These are phyloP conservation scores for Lasiosphaeria hispida DNA, from an alignment of 495 filamentous ascomycete species.

Conservation along the genomic window DNA sequence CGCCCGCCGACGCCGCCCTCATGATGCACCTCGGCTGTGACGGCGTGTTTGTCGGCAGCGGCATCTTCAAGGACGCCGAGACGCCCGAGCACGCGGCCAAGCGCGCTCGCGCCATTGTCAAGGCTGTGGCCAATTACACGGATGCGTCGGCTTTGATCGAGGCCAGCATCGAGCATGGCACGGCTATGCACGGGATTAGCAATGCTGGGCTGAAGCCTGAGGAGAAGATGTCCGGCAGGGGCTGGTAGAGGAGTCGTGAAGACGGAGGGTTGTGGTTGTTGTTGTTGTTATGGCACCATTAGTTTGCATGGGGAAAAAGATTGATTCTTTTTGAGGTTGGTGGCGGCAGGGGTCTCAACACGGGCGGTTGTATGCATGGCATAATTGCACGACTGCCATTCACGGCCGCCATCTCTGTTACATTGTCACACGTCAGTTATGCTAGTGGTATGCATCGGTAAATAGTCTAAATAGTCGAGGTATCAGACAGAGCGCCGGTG, in stretches of 20 bases:
- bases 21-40: constrained; percentile 99
- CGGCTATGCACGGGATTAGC: constrained; percentile 96
- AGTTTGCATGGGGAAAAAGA: background rate
- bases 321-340: background rate
- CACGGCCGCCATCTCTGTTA: too few species aligned
- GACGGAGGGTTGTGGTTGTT: background rate
- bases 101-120: constrained; percentile 89
- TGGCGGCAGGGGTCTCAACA: background rate
- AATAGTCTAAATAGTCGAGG: too few species aligned
- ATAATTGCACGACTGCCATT: too few species aligned
- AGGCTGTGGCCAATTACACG: constrained; percentile 85
- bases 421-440: too few species aligned
- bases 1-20: constrained; percentile 91
- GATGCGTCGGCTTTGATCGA: constrained; percentile 85
- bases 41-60: constrained; percentile 93
- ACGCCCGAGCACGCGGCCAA: constrained; percentile 73
- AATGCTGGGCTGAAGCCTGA: constrained; percentile 66
- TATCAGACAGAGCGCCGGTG: too few species aligned
- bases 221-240: constrained; percentile 81
- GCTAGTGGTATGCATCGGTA: too few species aligned
- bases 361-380: too few species aligned
- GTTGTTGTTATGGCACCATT: background rate
- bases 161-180: constrained; percentile 80
- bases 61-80: constrained; percentile 81
- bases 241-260: constrained; percentile 61